These are phyloP conservation scores for Alnus glutinosa DNA, from an alignment of 306 rosid species.

Conservation along the genomic window DNA sequence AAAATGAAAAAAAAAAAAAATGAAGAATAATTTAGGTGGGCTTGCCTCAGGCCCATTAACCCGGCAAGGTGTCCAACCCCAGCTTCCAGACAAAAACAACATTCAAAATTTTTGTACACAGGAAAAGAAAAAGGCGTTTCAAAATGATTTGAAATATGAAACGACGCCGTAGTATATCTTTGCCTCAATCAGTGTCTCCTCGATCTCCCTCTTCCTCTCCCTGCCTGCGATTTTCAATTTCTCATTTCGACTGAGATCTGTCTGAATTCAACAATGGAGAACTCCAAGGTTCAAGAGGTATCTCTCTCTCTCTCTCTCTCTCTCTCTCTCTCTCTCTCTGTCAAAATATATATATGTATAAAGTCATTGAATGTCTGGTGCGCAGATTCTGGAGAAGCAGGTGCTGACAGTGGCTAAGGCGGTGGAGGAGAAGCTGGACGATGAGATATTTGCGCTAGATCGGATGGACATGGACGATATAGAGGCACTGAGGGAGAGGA, in stretches of 20 bases:
- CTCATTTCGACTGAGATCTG: conserved; percentile 18
- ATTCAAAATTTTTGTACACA: no score
- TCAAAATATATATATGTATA: not conserved
- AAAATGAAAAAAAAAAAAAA: no score
- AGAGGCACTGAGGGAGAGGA: conserved; percentile 84
- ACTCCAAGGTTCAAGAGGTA: conserved; percentile 67
- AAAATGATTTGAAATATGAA: no score
- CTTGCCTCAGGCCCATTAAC: no score
- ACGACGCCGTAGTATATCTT: no score
- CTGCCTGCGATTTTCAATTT: not conserved
- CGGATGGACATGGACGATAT: conserved; percentile 78
- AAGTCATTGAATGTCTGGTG: not conserved
- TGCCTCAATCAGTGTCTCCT: not conserved
- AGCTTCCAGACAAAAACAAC: no score
- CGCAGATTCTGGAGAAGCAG: conserved; percentile 72
- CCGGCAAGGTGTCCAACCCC: no score
- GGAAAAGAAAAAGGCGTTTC: no score
- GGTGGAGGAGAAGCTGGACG: conserved; percentile 87
- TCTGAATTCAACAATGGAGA: conserved; percentile 52
- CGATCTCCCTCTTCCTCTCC: not conserved
- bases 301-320: not conserved
- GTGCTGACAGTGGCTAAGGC: conserved; percentile 82
- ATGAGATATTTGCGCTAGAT: conserved; percentile 83
- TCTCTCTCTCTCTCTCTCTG: not conserved
- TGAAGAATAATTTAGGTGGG: no score